Percentiles rank a stretch among this genome's conserved stretches.
Conservation (phyloP, 1,284 basidiomycete species). For the Ustilago nuda region DNA sequence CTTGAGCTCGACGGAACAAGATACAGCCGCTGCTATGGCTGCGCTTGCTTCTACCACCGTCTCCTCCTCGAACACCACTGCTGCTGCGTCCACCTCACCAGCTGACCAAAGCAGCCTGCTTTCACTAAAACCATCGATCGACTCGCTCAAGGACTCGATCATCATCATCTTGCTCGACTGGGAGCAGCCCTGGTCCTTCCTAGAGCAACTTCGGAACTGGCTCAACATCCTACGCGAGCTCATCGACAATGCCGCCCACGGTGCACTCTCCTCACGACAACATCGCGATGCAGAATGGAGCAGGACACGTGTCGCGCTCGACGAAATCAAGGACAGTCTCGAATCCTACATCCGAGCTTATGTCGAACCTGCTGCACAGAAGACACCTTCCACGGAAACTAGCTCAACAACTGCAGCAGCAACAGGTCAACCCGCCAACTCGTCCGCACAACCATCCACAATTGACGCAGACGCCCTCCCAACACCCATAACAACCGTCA, state of each 20-base stretch:
- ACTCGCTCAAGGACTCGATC: constrained; percentile 79
- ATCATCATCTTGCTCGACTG: constrained; percentile 93
- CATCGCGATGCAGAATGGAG: constrained; percentile 76
- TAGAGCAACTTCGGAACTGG: constrained; percentile 89
- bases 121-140: constrained; percentile 43
- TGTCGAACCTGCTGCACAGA: constrained; percentile 78
- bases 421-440: neutral
- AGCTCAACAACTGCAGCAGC: neutral
- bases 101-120: neutral
- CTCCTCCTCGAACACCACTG: neutral
- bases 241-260: constrained; percentile 75
- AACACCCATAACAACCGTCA: constrained; percentile 73
- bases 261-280: constrained; percentile 71
- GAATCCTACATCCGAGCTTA: constrained; percentile 90
- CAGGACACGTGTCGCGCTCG: constrained; percentile 70
- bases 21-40: constrained; percentile 27
- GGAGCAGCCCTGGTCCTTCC: constrained; percentile 90
- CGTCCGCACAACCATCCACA: neutral
- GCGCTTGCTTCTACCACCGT: constrained; percentile 29
- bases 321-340: constrained; percentile 82
- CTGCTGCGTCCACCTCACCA: constrained; percentile 4
- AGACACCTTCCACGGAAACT: constrained; percentile 24
- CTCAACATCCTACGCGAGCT: constrained; percentile 71
- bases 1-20: constrained; percentile 26
- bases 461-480: constrained; percentile 64